Percentiles rank a stretch among this genome's conserved stretches.
phyloP scores from a whole-genome alignment of 768 basidiomycete genomes.

The Tricholoma furcatifolium region DNA sequence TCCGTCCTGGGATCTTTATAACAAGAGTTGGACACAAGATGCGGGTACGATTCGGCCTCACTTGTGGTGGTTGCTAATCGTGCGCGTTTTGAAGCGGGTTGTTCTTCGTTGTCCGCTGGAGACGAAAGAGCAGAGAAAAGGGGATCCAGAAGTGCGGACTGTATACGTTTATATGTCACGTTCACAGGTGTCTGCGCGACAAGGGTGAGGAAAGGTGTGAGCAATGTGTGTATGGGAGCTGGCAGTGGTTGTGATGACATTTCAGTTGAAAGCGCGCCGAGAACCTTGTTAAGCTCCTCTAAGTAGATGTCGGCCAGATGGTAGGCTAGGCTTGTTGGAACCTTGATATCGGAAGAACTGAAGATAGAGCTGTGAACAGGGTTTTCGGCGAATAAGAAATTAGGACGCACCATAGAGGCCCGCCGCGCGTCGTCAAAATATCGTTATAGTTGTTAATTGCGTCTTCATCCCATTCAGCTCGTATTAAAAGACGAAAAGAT shows the following conservation, averaged over 20 bases:
- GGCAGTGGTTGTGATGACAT: conserved; percentile 42
- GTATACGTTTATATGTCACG: conserved; percentile 71
- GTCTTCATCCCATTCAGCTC: conserved; percentile 62
- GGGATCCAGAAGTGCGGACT: conserved; percentile 66
- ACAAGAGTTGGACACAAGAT: conserved; percentile 56
- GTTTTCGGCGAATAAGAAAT: not conserved
- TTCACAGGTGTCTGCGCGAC: conserved; percentile 65
- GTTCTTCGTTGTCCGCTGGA: conserved; percentile 35
- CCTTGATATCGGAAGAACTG: conserved; percentile 69
- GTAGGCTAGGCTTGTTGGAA: conserved; percentile 77
- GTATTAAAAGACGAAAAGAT: conserved; percentile 76
- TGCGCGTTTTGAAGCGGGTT: conserved; percentile 45
- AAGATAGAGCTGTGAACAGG: not conserved
- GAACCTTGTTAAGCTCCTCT: conserved; percentile 80
- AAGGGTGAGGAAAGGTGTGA: conserved; percentile 71
- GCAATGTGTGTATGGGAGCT: conserved; percentile 35
- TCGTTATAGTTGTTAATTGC: conserved; percentile 61
- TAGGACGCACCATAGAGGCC: conserved; percentile 74
- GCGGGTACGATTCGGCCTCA: conserved; percentile 32
- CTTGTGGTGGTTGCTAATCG: conserved; percentile 29
- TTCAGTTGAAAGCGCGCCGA: conserved; percentile 37
- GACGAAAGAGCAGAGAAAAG: conserved; percentile 55
- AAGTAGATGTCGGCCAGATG: conserved; percentile 90
- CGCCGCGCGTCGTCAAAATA: conserved; percentile 65
- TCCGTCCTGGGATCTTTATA: conserved; percentile 38